Conservation (phyloP, 139 green algal species). For the Tetraselmis chui region DNA sequence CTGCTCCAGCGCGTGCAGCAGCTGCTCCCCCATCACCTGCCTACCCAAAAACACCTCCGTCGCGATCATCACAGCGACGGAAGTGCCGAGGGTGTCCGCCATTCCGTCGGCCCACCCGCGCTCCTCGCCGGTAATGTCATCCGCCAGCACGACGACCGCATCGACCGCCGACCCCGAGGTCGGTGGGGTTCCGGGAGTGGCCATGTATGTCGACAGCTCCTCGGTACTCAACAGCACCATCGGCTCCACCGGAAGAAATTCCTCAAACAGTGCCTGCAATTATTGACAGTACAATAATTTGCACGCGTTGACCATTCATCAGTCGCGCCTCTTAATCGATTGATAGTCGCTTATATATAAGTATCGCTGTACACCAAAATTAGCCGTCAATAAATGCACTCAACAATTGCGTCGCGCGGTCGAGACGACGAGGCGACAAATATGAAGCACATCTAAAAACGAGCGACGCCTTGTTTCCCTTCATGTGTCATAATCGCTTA, state of each 20-base stretch:
- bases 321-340: too few species aligned
- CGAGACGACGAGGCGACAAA: too few species aligned
- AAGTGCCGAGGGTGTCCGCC: too few species aligned
- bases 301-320: too few species aligned
- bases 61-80: not conserved
- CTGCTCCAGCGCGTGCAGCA: not conserved
- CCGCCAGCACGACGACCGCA: not conserved
- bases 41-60: not conserved
- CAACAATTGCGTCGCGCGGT: too few species aligned
- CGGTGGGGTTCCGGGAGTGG: not conserved
- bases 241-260: not conserved
- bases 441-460: too few species aligned
- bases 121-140: not conserved
- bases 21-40: not conserved
- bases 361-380: too few species aligned
- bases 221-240: not conserved
- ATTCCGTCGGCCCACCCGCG: not conserved
- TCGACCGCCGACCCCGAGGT: not conserved
- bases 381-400: too few species aligned
- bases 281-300: too few species aligned
- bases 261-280: not conserved
- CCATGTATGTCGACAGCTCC: not conserved
- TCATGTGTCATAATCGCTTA: too few species aligned
- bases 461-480: too few species aligned
- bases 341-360: too few species aligned